Evolutionary conservation across 2,329 filamentous ascomycete genomes (phyloP), one percentile per base, ranked within the genome.

Genomic region (Colletotrichum cordylinicola): DNA sequence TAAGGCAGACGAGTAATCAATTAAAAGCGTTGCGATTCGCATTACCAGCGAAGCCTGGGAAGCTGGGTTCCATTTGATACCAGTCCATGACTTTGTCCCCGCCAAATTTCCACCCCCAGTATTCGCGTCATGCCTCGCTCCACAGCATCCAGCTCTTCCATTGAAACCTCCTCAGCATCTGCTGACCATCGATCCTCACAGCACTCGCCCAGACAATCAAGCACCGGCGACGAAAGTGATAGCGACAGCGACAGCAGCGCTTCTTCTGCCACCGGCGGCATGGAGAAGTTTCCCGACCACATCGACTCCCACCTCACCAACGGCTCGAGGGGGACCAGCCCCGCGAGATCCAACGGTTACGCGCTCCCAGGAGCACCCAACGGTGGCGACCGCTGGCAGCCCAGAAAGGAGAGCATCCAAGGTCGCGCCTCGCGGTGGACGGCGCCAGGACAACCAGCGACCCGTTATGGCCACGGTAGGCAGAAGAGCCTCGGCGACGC

Each of bases 401-500:
- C 90, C 55, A 88, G 91, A 60, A 91, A 88, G 81, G 88, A 91
- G 77, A 87, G 85, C 78, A 91, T 88, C 80, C 88, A 91, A 78
- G 87, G 85, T 78, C 78, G 80, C 39, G 75, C 77, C 21, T 78
- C 82, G n/a, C 81, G 78, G 69, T 85, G 83, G 83, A 80, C 74
- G 13, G 37, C 65, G 29, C 65, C 77, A n/a, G 65, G 69, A n/a
- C 78, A 77, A 35, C 61, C 75, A 37, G 48, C 75, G 37, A 74
- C 55, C 56, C 75, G 75, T 24, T 71, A 71, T 58, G 87, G 92
- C 79, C 94, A 96, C 82, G 88, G 87, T 21, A 89, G 94, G 78
- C 95, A 97, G 83, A 98, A 96, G 89, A 98, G 96, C 85, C 91
- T 98, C 79, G 93, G 92, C 81, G 95, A 98, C 84, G 95, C 96